Conservation (phyloP, 2,329 filamentous ascomycete species). For the Xylariomycetidae sp. region DNA sequence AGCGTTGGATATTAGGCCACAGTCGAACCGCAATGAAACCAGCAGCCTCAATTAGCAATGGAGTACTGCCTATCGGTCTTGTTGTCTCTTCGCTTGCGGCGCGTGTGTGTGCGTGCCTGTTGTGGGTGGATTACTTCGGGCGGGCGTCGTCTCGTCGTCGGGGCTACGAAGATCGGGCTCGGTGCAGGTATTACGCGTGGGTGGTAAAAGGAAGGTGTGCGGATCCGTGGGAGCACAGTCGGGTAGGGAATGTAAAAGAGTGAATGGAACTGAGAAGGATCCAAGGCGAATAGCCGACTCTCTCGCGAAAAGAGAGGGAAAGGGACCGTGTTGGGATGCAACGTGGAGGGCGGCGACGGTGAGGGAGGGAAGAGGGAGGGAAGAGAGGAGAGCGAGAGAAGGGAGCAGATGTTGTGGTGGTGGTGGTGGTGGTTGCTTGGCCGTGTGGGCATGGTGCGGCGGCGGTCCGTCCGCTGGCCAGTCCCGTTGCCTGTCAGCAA, state of each 20-base stretch:
- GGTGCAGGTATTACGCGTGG: constrained; percentile 8
- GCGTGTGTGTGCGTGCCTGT: too few species aligned
- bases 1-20: constrained; percentile 9
- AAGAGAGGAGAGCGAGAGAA: constrained; percentile 9
- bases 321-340: too few species aligned
- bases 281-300: constrained; percentile 14
- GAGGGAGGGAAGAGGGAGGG: constrained; percentile 9
- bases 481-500: too few species aligned
- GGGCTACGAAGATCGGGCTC: constrained; percentile 3
- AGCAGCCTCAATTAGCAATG: too few species aligned
- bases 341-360: too few species aligned
- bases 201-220: constrained; percentile 15
- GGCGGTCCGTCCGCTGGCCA: constrained; percentile 1
- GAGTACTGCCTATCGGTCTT: too few species aligned
- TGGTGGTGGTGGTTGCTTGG: too few species aligned
- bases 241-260: constrained; percentile 18
- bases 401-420: constrained; percentile 9
- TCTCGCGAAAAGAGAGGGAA: constrained; percentile 9
- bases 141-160: too few species aligned
- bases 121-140: too few species aligned
- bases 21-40: too few species aligned
- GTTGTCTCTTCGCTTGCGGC: too few species aligned
- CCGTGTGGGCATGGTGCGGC: too few species aligned
- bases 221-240: constrained; percentile 17
- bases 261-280: constrained; percentile 21